Evolutionary conservation across 768 basidiomycete genomes (phyloP).

Genomic region (Suillus paluster): DNA sequence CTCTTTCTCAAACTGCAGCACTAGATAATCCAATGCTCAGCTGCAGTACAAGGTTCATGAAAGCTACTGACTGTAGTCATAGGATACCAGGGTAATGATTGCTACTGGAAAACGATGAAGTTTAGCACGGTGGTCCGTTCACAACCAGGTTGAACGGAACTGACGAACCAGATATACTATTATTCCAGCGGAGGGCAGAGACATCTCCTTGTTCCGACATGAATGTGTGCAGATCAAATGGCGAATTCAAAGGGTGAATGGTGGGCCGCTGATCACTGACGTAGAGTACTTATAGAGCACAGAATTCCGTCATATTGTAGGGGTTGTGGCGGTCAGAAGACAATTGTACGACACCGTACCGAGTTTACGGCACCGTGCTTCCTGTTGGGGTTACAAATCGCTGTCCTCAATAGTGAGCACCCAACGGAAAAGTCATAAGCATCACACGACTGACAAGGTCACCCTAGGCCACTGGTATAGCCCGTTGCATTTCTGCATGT

Average conservation of each 20-base stretch:
- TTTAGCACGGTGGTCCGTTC: neutral
- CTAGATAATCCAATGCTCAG: neutral
- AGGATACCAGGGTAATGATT: neutral
- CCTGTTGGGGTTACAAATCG: neutral
- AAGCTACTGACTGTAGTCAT: constrained; percentile 1
- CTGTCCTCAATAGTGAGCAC: neutral
- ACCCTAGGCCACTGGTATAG: neutral
- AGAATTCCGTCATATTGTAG: neutral
- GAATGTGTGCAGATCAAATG: neutral
- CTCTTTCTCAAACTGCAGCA: constrained; percentile 3
- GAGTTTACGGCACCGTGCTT: neutral
- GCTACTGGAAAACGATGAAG: neutral
- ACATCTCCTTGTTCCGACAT: neutral
- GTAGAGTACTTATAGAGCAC: neutral
- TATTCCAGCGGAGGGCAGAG: neutral
- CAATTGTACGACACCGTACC: neutral
- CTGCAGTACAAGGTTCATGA: neutral
- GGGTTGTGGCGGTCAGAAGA: neutral
- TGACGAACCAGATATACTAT: neutral
- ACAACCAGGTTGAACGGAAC: neutral
- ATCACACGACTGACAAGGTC: neutral
- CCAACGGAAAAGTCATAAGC: neutral
- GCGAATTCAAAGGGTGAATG: neutral
- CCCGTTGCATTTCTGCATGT: neutral
- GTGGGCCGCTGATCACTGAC: too few relatives aligned